Base-by-base conservation (phyloP, 2,329 filamentous ascomycete genomes). In the Verticillium zaregamsianum region DNA sequence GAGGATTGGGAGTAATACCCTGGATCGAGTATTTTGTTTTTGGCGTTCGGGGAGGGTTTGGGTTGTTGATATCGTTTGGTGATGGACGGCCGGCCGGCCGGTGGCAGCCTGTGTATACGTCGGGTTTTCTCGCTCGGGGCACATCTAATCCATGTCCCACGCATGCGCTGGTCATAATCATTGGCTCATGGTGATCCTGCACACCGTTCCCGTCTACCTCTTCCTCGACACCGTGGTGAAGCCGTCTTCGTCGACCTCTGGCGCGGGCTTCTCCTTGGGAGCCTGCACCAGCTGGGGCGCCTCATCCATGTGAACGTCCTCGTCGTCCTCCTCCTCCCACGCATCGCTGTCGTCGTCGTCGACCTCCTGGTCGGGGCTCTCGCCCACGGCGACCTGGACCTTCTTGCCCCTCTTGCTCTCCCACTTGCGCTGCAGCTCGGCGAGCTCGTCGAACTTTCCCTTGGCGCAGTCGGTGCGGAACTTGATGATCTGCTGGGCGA, bases 161-260 rank as follows among this genome's bases (percentile, higher is more conserved):
- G 28, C 39, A 52, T 23, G n/a, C 20, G 17, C 20, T 52, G 45
- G 45, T 52, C 45, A 52, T 23, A 25, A 52, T 52, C 45, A 25
- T 52, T 52, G 6, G 45, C 45, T 52, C n/a, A 23, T 52, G 12
- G 45, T 52, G n/a, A 15, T 52, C 11, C 8, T 25, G 45, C 45
- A 28, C 20, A 8, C 45, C 12, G n/a, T n/a, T 45, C 45, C 23
- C 45, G n/a, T 52, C 54, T 49, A 59, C 81, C 86, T 90, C 79
- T 87, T 90, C 69, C 85, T 82, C 61, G 87, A 84, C 66, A 93
- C 90, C 75, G 84, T 91, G 17, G 87, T 91, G 73, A 94, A 94
- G 5, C 91, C 91, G 70, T 94, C 91, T 67, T 93, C 90, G 73
- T 94, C 91, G 55, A 93, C 81, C 73, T 92, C 86, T 0, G 90